These are phyloP conservation scores for Citrus australasica DNA, from an alignment of 345 rosid species.

Conservation along the genomic window DNA sequence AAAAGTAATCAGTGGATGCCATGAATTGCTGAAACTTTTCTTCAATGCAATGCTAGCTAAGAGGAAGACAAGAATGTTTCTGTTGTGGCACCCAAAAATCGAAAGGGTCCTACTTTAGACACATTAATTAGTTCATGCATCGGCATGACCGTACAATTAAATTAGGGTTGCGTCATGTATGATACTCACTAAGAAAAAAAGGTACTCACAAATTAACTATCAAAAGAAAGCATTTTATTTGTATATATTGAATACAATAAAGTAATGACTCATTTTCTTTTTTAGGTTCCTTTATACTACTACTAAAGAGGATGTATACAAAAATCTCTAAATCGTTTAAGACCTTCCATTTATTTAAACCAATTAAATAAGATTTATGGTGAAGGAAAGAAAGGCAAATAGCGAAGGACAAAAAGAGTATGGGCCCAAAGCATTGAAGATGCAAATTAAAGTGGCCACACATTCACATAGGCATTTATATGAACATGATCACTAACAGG, in stretches of 20 bases:
- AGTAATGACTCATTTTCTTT: too few species aligned
- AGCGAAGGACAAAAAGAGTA: slow-evolving; percentile 28
- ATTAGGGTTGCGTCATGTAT: slow-evolving; percentile 12
- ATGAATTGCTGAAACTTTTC: background rate
- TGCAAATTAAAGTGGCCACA: background rate
- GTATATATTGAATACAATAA: too few species aligned
- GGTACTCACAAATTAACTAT: too few species aligned
- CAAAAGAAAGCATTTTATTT: too few species aligned
- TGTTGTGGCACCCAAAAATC: too few species aligned
- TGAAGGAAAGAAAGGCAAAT: background rate
- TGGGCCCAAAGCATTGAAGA: slow-evolving; percentile 16
- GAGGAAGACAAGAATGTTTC: background rate
- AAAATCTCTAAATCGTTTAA: too few species aligned
- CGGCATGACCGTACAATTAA: slow-evolving; percentile 29
- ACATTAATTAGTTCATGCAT: background rate
- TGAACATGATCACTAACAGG: slow-evolving; percentile 27
- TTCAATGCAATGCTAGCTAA: background rate
- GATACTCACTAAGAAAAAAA: slow-evolving; percentile 16
- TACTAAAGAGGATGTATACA: too few species aligned
- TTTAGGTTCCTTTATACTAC: too few species aligned
- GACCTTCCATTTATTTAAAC: too few species aligned
- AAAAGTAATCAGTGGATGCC: background rate
- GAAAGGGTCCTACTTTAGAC: background rate
- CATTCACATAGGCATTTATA: background rate
- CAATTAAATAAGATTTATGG: too few species aligned